A percentile compares a stretch with the other conserved stretches of the same genome.
Conservation (phyloP, 1,284 basidiomycete genomes). For the Pyrrhoderma noxium region DNA sequence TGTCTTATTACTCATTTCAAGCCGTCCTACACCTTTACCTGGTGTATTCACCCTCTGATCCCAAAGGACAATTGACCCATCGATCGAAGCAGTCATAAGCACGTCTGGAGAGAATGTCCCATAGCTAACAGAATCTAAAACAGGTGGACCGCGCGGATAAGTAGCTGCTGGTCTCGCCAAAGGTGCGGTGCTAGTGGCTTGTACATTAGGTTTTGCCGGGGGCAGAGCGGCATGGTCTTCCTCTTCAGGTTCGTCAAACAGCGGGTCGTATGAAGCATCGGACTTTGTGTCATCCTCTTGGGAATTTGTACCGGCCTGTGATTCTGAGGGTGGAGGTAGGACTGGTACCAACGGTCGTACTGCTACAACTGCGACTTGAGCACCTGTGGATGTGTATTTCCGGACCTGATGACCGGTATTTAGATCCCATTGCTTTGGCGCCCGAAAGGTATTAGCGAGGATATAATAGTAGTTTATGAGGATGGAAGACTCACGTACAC, state of each 20-base stretch:
- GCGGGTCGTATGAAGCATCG: slow-evolving; percentile 69
- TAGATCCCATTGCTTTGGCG: slow-evolving; percentile 88
- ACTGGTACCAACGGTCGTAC: slow-evolving; percentile 59
- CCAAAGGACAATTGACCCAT: slow-evolving; percentile 91
- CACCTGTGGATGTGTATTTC: slow-evolving; percentile 75
- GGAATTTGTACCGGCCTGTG: slow-evolving; percentile 15
- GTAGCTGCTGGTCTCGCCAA: slow-evolving; percentile 19
- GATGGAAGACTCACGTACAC: slow-evolving; percentile 60
- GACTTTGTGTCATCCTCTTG: slow-evolving; percentile 59
- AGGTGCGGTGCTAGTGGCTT: not conserved
- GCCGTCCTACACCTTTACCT: slow-evolving; percentile 69
- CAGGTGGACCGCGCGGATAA: slow-evolving; percentile 66
- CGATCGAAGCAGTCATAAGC: slow-evolving; percentile 84
- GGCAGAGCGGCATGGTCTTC: slow-evolving; percentile 23
- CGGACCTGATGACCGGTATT: slow-evolving; percentile 82
- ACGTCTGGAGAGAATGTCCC: slow-evolving; percentile 74
- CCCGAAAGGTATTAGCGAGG: not conserved
- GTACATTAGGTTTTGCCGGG: slow-evolving; percentile 1
- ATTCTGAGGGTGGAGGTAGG: slow-evolving; percentile 28
- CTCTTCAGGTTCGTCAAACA: slow-evolving; percentile 70
- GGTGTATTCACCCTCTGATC: slow-evolving; percentile 70
- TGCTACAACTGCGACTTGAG: slow-evolving; percentile 80
- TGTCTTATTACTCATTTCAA: slow-evolving; percentile 84
- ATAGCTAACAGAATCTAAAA: slow-evolving; percentile 57
- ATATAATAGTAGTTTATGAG: not conserved